These are phyloP conservation scores for Pseudogymnoascus sp. DNA, from an alignment of 2,329 filamentous ascomycete genomes.

Conservation along the genomic window DNA sequence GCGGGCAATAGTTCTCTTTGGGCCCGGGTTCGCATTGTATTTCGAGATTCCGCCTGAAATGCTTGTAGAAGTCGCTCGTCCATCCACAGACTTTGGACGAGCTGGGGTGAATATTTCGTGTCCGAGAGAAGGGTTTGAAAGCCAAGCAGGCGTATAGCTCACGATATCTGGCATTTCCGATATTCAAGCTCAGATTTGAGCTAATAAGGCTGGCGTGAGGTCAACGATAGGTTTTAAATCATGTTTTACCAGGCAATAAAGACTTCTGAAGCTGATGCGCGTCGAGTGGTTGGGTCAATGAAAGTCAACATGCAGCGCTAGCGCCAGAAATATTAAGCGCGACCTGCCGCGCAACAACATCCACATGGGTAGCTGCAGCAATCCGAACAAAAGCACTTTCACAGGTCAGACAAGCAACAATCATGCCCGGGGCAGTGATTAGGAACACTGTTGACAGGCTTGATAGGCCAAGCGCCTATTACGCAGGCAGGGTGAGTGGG, in stretches of 20 bases:
- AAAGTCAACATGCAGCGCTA: constrained; percentile 10
- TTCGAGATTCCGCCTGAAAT: constrained; percentile 15
- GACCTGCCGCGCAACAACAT: constrained; percentile 2
- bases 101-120: constrained; percentile 64
- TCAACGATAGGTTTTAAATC: constrained; percentile 3
- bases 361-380: constrained; percentile 1
- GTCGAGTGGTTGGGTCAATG: not conserved
- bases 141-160: constrained; percentile 80
- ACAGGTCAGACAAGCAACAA: constrained; percentile 14
- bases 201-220: not conserved
- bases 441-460: constrained; percentile 80
- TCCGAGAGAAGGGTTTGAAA: constrained; percentile 69
- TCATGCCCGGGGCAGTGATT: constrained; percentile 26
- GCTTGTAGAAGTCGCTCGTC: constrained; percentile 30
- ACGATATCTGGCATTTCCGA: constrained; percentile 73
- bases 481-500: constrained; percentile 63
- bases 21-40: constrained; percentile 37
- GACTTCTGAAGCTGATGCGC: not conserved
- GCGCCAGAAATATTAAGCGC: constrained; percentile 12
- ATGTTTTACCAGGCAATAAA: not conserved
- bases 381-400: constrained; percentile 7
- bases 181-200: not conserved
- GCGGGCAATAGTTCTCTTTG: constrained; percentile 64
- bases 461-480: constrained; percentile 93
- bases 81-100: constrained; percentile 26